These are phyloP conservation scores for Pyrus pyrifolia DNA, from an alignment of 306 rosid genomes.

Conservation along the genomic window DNA sequence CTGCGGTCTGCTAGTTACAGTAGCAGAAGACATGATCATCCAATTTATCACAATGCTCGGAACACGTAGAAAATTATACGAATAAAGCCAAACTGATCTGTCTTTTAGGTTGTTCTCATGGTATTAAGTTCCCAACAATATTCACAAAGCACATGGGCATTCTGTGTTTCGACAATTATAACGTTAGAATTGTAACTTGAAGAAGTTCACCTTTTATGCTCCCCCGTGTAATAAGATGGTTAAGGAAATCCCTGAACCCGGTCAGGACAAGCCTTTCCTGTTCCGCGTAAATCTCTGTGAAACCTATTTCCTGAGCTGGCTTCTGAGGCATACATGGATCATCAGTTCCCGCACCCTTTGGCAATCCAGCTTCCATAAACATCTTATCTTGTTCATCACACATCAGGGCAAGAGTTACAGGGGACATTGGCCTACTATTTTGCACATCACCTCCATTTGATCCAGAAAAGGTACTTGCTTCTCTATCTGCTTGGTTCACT, in stretches of 20 bases:
- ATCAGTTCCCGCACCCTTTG: slow-evolving; percentile 20
- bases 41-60: not conserved
- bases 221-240: slow-evolving; percentile 46
- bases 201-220: slow-evolving; percentile 50
- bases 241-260: slow-evolving; percentile 53
- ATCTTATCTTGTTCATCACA: slow-evolving; percentile 61
- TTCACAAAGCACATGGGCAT: not conserved
- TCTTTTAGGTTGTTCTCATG: not conserved
- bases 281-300: slow-evolving; percentile 37
- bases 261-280: slow-evolving; percentile 61
- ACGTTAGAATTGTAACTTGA: not conserved
- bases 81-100: slow-evolving; percentile 1
- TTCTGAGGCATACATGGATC: slow-evolving; percentile 29
- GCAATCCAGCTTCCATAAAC: slow-evolving; percentile 33
- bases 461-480: slow-evolving; percentile 22
- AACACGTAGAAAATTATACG: not conserved
- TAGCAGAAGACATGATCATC: not conserved
- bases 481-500: slow-evolving; percentile 29
- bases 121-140: not conserved
- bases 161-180: not conserved
- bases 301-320: slow-evolving; percentile 29
- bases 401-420: slow-evolving; percentile 68
- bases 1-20: not conserved
- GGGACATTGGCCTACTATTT: slow-evolving; percentile 48
- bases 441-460: slow-evolving; percentile 30